A percentile compares a stretch with the other conserved stretches of the same genome.
phyloP scores from a whole-genome alignment of 768 basidiomycete species.

The Boletus speciosus region DNA sequence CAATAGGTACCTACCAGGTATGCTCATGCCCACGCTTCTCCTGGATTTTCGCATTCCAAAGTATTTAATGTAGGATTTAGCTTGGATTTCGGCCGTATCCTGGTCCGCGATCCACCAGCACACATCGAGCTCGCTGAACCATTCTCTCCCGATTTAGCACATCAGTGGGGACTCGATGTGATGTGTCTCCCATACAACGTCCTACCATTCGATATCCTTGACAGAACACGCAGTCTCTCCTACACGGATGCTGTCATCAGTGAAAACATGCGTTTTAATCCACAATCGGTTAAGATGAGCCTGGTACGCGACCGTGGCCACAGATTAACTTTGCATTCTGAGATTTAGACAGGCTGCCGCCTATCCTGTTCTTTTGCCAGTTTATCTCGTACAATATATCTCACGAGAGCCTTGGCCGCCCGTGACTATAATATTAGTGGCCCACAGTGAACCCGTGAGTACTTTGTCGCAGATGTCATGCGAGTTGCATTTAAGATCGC shows the following conservation, averaged over 20 bases:
- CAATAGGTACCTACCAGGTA: constrained; percentile 31
- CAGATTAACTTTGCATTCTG: constrained; percentile 1
- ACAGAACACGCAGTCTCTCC: constrained; percentile 35
- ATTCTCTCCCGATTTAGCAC: constrained; percentile 46
- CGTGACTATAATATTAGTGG: constrained; percentile 29
- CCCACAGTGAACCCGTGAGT: constrained; percentile 27
- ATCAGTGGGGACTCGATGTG: constrained; percentile 48
- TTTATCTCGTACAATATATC: constrained; percentile 57
- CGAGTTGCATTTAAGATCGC: background rate
- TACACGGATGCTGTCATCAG: constrained; percentile 34
- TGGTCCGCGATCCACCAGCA: constrained; percentile 33
- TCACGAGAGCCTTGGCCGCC: constrained; percentile 24
- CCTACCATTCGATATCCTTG: constrained; percentile 50
- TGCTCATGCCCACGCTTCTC: background rate
- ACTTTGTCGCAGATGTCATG: background rate
- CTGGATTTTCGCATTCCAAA: background rate
- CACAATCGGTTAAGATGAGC: constrained; percentile 41
- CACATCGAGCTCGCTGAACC: constrained; percentile 34
- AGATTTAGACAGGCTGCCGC: constrained; percentile 45
- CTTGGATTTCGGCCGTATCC: constrained; percentile 40
- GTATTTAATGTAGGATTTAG: constrained; percentile 12
- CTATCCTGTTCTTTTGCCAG: constrained; percentile 61
- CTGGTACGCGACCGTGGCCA: constrained; percentile 37
- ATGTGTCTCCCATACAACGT: constrained; percentile 55
- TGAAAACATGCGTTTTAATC: constrained; percentile 40